phyloP scores from a whole-genome alignment of 352 stramenopile species.

The Phytophthora cryptogea region DNA sequence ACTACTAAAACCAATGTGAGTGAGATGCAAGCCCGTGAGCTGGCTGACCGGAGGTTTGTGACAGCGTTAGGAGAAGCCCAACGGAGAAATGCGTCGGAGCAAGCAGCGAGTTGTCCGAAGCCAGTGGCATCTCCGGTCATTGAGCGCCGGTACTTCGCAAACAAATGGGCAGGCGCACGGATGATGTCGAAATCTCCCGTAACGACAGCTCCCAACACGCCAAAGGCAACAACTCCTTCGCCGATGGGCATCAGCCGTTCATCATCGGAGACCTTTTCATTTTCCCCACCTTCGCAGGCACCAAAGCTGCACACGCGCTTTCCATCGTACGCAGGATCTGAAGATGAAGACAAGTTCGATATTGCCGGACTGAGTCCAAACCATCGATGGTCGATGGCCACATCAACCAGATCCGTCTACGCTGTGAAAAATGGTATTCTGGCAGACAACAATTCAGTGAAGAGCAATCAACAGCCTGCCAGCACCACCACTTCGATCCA shows the following conservation, averaged over 20 bases:
- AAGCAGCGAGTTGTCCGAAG: conserved; percentile 27
- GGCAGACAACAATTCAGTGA: conserved; percentile 12
- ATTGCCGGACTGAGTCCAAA: not conserved
- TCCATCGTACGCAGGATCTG: conserved; percentile 7
- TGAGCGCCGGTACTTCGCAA: conserved; percentile 33
- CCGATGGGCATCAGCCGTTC: conserved; percentile 17
- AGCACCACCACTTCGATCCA: conserved; percentile 1
- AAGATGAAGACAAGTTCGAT: conserved; percentile 31
- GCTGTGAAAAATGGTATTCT: conserved; percentile 24
- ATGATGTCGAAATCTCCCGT: conserved; percentile 14
- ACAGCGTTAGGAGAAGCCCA: conserved; percentile 9
- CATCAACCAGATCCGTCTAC: conserved; percentile 9
- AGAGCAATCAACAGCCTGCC: conserved; percentile 39
- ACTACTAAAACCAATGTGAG: conserved; percentile 3
- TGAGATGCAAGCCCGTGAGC: not conserved
- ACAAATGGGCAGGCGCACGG: conserved; percentile 19
- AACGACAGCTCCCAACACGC: conserved; percentile 21
- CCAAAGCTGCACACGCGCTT: not conserved
- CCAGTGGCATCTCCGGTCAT: conserved; percentile 19
- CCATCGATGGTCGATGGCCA: not conserved
- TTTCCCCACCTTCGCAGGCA: conserved; percentile 10
- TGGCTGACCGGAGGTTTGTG: conserved; percentile 8
- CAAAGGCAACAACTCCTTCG: conserved; percentile 5
- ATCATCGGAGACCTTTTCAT: conserved; percentile 23
- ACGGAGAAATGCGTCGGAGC: conserved; percentile 6